Evolutionary conservation across 1,284 basidiomycete species (phyloP).

Genomic region (Fomitopsis betulina): DNA sequence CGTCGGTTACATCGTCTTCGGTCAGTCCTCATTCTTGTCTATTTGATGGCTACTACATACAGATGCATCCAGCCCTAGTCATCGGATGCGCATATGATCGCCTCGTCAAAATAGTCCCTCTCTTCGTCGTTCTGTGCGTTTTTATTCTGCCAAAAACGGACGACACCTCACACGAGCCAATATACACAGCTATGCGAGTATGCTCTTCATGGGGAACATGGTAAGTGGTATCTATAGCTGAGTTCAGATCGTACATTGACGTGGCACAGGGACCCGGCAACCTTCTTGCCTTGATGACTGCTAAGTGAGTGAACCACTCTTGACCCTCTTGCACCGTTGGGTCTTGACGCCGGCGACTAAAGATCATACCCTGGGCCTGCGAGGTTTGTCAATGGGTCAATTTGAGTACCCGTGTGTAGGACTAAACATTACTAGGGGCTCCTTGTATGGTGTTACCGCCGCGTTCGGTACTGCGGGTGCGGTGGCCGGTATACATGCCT

Average conservation of each 20-base stretch:
- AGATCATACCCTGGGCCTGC: neutral
- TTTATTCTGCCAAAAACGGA: neutral
- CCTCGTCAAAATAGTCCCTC: neutral
- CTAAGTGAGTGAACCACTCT: neutral
- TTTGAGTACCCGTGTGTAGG: no score
- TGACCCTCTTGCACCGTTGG: neutral
- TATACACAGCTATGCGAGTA: neutral
- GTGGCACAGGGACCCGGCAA: neutral
- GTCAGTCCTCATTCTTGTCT: neutral
- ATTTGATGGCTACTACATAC: neutral
- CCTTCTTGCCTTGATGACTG: neutral
- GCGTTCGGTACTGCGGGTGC: neutral
- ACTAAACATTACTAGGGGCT: neutral
- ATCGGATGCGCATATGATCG: neutral
- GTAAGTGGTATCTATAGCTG: neutral
- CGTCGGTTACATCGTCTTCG: neutral
- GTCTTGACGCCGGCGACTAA: neutral
- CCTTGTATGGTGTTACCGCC: neutral
- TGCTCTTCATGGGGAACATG: neutral
- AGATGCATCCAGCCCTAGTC: neutral
- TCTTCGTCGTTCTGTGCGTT: neutral
- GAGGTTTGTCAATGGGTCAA: neutral
- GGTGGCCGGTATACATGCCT: neutral
- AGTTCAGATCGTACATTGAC: no score
- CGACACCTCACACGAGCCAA: neutral